Base-by-base conservation (phyloP, 73 alveolate genomes). In the Paramecium primaurelia region DNA sequence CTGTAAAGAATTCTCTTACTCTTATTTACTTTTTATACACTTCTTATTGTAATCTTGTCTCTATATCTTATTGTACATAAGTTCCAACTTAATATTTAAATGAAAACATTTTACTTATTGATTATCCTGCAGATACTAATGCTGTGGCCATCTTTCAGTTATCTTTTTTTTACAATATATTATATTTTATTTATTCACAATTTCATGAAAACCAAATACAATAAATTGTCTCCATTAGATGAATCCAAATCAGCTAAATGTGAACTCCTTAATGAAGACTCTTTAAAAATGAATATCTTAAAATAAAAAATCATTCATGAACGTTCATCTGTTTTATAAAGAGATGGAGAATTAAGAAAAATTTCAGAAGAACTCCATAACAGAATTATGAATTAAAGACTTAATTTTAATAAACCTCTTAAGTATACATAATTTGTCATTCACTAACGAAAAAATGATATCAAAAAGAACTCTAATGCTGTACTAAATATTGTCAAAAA, bases 1-100 rank as follows among this genome's bases (percentile, higher is more conserved):
- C 99, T 32, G 44, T 59, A 92, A 96, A 96, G 94, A 96, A 96
- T 88, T 96, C 98, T 69, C 96, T 92, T 37, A 97, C 93, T 77
- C 99, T 92, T 47, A 97, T 93, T 59, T 98, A 91, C 88, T 95
- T 95, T 87, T 96, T 94, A 58, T 92, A 94, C 30, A 95, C 97
- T 69, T 90, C 96, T 34, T 95, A 93, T 86, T 95, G 93, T 83
- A 96, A 64, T 42, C 84, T 73, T 42, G 84, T 87, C 73, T 87
- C 93, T 59, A 87, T 87, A 64, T 87, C 93, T 87, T 75, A 10
- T 75, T 75, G 34, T 37, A 75, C 88, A 75, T 75, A 75, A 34
- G 58, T 37, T 75, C 88, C 88, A 75, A 75, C 84, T 68, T 28
- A 11, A 68, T 12, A 28, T 68, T 14, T 68, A 22, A 68, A 68